Evolutionary conservation across 2,329 filamentous ascomycete genomes (phyloP), one percentile per base, ranked within the genome.

Genomic region (Microdochium trichocladiopsis): DNA sequence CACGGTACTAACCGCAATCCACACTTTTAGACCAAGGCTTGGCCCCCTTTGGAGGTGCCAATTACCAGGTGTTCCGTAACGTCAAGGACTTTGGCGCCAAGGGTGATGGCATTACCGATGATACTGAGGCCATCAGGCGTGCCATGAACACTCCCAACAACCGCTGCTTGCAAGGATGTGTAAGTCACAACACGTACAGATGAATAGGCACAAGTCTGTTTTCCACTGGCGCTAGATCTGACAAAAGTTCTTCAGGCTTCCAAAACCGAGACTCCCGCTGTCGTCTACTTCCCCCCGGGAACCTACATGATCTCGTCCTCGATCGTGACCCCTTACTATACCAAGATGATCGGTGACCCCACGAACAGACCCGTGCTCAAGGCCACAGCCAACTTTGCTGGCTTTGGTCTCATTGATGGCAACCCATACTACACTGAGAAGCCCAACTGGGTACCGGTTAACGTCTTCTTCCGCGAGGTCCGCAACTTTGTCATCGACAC

Each of bases 401-500:
- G 78, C 25, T 67, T 83, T 21, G 82, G 78, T 18, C 60, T 86
- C 53, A 79, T 86, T 50, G 78, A 84, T 61, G 78, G 73, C 37
- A 75, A 81, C 59, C 74, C 72, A 22, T 77, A 83, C 58, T 76
- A 60, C 50, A 60, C 61, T 6, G 63, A 65, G 51, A 57, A 63
- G 53, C 61, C 66, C 55, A 72, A 71, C 56, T 75, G 67, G 61
- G 64, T 67, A 25, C 67, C 77, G 3, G 81, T 77, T 33, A 83
- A 80, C 58, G 79, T 85, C 10, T 88, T 88, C 66, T 84, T 76
- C 61, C 74, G 83, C 47, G 79, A 83, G 57, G 76, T 88, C 53
- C 74, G 83, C 9, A 88, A 89, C 60, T 73, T 89, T 49, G 70
- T 83, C 52, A 71, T 88, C 37, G 84, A 88, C 60, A 66, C 72